Percentiles rank a stretch among this genome's conserved stretches.
phyloP scores from a whole-genome alignment of 2,329 filamentous ascomycete genomes.

The Blastomyces silverae region DNA sequence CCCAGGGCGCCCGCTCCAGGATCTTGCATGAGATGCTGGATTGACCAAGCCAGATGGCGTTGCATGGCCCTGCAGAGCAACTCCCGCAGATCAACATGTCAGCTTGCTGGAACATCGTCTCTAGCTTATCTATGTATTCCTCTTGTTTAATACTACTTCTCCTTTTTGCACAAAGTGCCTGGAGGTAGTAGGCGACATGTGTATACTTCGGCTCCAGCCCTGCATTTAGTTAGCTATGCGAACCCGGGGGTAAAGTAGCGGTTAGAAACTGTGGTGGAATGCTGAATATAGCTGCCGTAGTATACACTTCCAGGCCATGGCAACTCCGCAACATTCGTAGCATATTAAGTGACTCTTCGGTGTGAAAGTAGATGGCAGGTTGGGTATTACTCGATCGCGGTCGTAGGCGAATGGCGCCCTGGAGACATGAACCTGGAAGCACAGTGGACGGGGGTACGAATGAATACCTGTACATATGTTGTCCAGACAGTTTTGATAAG shows the following conservation, averaged over 20 bases:
- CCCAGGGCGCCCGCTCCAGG: constrained; percentile 50
- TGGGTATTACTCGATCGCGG: not conserved
- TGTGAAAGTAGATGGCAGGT: not conserved
- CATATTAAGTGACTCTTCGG: not conserved
- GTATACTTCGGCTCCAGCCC: not conserved
- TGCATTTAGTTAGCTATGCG: not conserved
- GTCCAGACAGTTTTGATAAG: too few species aligned
- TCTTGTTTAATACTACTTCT: not conserved
- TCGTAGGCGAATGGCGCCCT: too few species aligned
- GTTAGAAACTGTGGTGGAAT: not conserved
- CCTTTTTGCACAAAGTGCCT: not conserved
- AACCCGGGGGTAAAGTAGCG: not conserved
- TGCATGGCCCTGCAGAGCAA: constrained; percentile 57
- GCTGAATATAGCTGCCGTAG: not conserved
- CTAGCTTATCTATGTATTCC: not conserved
- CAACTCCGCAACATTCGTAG: not conserved
- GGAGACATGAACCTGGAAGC: too few species aligned
- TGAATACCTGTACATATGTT: too few species aligned
- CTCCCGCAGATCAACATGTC: constrained; percentile 57
- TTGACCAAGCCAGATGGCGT: constrained; percentile 55
- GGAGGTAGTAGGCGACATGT: not conserved
- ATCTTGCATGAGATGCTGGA: constrained; percentile 52
- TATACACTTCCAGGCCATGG: not conserved
- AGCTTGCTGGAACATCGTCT: constrained; percentile 21
- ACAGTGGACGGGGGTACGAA: too few species aligned